Evolutionary conservation across 192 early-diverging fungal genomes (phyloP), one percentile per base, ranked within the genome.

Genomic region (Gonapodya sp.): DNA sequence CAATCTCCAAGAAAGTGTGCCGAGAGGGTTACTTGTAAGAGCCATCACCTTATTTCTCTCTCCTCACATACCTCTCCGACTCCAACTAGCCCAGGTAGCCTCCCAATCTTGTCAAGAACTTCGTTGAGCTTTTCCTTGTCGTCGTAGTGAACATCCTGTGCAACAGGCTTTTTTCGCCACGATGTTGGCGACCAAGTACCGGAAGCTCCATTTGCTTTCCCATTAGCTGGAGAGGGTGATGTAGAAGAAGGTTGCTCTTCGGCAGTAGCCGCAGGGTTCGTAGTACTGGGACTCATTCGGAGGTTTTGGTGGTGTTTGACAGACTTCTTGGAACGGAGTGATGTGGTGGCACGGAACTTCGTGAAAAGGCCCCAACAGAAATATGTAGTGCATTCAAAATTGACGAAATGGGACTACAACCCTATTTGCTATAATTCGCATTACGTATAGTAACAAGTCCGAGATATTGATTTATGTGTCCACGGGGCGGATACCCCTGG

Each of bases 71-170:
- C 95, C 89, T 99, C 97, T 14, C 84, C 84, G 75, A 93, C 86
- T 32, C 92, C 89, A n/a, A 99, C 97, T 80, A 99, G 87, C 30
- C 96, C 96, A 81, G 97, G 97, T 79, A 99, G 87, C 64, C 85
- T 85, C 1, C 90, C 85, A 32, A 99, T 87, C 82, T 96, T 96
- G 24, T 85, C 82, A 16, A 97, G 83, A 2, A 96, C 96, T 8
- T 83, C 83, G 31, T 91, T 79, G 0, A 96, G 84, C 81, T 93
- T 91, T 31, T 83, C 83, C 78, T 90, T 88, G 83, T 96, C 90
- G 35, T 94, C 92, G 85, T 96, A 99, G 72, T 88, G 86, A 31
- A 99, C 97, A 79, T 96, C 94, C 85, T 99, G 97, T 79, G 88
- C 89, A 81, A 94, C 92, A 79, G 93, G 92, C 80, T 88, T 88